Evolutionary conservation across 768 basidiomycete species (phyloP), one percentile per base, ranked within the genome.

Genomic region (Leccinum arenicola): DNA sequence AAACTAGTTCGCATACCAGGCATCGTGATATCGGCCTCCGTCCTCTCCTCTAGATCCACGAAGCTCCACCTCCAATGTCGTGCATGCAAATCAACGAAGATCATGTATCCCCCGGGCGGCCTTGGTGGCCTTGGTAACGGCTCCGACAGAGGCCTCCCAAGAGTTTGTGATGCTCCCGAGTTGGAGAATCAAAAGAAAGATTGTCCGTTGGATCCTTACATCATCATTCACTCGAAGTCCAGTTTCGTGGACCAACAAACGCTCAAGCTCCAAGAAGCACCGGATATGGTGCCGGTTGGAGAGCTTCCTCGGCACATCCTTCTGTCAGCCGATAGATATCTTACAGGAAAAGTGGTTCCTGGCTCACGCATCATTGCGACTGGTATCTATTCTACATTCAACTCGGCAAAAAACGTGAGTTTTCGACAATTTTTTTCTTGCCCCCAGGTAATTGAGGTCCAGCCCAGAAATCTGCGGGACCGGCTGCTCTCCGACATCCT

Each of bases 241-340:
- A 80, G 84, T 6, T 99, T 98, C 69, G 89, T 95, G 8, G 97
- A 99, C 70, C 95, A 97, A 65, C 97, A 99, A 74, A 91, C 85
- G 11, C 81, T 99, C 66, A 99, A 99, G 72, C 83, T 99, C 12
- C 97, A 99, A 74, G 97, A 99, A 74, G 95, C 96, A 17, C 97
- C 97, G 0, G 97, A 99, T 73, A 97, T 98, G 93, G 97, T 99
- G 1, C 97, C 97, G 0, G 95, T 98, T 25, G 97, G 97, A 81
- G 97, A 99, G 70, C 79, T 99, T 45, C 97, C 97, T 9, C 77
- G 95, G 52, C 97, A 98, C 70, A 94, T 99, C 82, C 81, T 96
- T 53, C 78, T 99, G 25, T 95, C 92, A 29, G 86, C 86, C 5
- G 97, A 99, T 72, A 80, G 96, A 72, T 88, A 94, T 68, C 79